These are phyloP conservation scores for Erigeron canadensis DNA, from an alignment of 129 eudicot species.

Conservation along the genomic window DNA sequence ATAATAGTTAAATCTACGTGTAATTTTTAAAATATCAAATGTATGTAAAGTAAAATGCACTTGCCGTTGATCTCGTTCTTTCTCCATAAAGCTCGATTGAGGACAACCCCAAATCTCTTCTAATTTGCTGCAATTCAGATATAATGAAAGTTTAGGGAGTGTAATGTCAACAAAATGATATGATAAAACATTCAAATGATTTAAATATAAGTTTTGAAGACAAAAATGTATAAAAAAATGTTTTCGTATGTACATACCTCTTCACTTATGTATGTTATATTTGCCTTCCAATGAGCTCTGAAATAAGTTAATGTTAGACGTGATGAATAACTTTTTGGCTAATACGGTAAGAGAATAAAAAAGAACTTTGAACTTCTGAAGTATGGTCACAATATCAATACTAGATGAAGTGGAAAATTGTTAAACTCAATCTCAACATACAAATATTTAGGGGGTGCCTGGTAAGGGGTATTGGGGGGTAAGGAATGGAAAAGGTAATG, in stretches of 20 bases:
- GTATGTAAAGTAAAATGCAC: constrained; percentile 18
- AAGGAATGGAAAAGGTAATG: no score
- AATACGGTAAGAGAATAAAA: not conserved
- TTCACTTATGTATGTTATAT: constrained; percentile 40
- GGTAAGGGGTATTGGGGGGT: no score
- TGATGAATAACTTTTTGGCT: not conserved
- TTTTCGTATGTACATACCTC: constrained; percentile 40
- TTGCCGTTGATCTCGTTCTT: constrained; percentile 44
- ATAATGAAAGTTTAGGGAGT: not conserved
- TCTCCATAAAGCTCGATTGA: constrained; percentile 42
- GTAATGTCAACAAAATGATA: not conserved
- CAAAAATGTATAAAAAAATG: not conserved
- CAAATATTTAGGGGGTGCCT: not conserved
- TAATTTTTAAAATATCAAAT: not conserved
- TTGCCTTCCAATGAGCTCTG: constrained; percentile 45
- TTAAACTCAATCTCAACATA: not conserved
- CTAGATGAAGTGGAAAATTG: not conserved
- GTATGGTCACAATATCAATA: not conserved
- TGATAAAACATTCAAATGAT: constrained; percentile 23
- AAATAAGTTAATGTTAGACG: constrained; percentile 10
- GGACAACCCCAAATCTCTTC: constrained; percentile 50
- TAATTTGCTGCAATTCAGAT: constrained; percentile 37
- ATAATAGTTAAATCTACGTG: not conserved
- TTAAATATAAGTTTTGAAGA: not conserved
- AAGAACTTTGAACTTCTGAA: not conserved